Conservation (phyloP, 83 land plant genomes). For the Thuja plicata region DNA sequence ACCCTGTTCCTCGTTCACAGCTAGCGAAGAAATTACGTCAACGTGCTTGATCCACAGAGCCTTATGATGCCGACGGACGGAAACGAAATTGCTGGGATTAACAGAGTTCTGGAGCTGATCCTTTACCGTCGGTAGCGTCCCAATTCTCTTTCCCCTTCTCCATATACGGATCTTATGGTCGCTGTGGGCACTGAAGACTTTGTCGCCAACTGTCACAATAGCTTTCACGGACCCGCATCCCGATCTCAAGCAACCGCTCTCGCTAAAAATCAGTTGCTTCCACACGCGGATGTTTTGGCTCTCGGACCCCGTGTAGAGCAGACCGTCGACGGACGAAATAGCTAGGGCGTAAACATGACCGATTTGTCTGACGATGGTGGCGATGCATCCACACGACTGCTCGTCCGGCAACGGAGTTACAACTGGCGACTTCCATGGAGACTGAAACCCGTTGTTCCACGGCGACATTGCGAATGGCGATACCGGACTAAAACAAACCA, state of each 20-base stretch:
- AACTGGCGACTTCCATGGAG: neutral
- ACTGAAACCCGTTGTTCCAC: neutral
- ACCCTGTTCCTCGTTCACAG: constrained; percentile 25
- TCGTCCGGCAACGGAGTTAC: neutral
- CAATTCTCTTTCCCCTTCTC: neutral
- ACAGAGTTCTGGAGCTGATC: constrained; percentile 1
- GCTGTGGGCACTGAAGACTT: neutral
- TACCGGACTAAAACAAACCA: neutral
- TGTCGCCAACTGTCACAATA: neutral
- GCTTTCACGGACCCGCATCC: constrained; percentile 12
- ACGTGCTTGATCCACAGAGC: constrained; percentile 52
- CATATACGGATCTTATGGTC: neutral
- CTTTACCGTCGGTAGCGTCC: neutral
- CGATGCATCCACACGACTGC: constrained; percentile 18
- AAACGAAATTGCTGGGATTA: constrained; percentile 14
- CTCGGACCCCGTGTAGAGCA: neutral
- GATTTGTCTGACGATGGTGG: constrained; percentile 17
- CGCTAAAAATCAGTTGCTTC: neutral
- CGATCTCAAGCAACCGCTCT: neutral
- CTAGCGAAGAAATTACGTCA: constrained; percentile 55
- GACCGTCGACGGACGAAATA: neutral
- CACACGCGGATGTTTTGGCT: neutral
- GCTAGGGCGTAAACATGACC: neutral
- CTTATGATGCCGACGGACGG: constrained; percentile 31
- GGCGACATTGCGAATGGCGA: neutral